phyloP scores from a whole-genome alignment of 176 grass and related monocot species.

The Elaeis guineensis region DNA sequence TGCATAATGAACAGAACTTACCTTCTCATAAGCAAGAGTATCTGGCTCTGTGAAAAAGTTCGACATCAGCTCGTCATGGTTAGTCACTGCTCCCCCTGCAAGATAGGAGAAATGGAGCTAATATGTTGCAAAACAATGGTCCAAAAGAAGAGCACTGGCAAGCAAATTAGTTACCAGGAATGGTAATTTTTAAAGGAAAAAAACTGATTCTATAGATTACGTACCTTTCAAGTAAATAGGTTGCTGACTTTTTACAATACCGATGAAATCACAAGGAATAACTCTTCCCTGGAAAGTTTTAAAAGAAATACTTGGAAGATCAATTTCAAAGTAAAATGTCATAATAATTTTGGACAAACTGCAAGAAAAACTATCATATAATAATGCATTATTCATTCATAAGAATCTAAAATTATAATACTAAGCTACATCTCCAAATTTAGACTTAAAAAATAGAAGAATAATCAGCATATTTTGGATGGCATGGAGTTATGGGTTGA shows the following conservation, averaged over 20 bases:
- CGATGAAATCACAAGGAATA: conserved; percentile 97
- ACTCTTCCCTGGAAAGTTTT: conserved; percentile 71
- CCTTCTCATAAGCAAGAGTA: conserved; percentile 98
- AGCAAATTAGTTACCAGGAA: too few species aligned
- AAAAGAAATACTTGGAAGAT: conserved; percentile 11
- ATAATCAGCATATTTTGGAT: too few species aligned
- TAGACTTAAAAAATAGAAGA: too few species aligned
- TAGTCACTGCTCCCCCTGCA: conserved; percentile 79
- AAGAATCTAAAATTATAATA: too few species aligned
- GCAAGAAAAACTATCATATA: too few species aligned
- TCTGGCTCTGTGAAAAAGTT: conserved; percentile 99
- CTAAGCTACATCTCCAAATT: too few species aligned
- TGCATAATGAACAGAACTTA: conserved; percentile 19
- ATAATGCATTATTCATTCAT: too few species aligned
- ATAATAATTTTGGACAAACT: too few species aligned
- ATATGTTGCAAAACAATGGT: too few species aligned
- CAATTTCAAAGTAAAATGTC: background rate
- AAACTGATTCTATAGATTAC: background rate
- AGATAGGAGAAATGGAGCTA: conserved; percentile 9
- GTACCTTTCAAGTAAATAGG: conserved; percentile 76
- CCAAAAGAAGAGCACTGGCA: too few species aligned
- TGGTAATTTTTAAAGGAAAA: too few species aligned
- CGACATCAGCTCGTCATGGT: conserved; percentile 97
- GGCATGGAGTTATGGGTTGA: too few species aligned
- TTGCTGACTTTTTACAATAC: conserved; percentile 76